Evolutionary conservation across 1,284 basidiomycete genomes (phyloP), one percentile per base, ranked within the genome.

Genomic region (Coniferiporia sulphurascens): DNA sequence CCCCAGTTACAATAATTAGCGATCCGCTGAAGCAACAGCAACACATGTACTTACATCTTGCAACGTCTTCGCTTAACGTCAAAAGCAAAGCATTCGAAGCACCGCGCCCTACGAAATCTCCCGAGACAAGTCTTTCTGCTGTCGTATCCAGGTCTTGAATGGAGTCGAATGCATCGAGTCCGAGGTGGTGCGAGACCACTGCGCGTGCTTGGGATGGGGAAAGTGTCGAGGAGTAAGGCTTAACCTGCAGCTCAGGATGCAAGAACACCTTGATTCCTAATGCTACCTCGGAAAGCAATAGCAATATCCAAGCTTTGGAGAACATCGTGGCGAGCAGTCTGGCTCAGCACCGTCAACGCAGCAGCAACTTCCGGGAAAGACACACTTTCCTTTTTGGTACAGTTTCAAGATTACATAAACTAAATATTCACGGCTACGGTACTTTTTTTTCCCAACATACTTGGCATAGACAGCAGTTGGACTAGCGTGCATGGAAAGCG

Each of bases 141-240:
- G 21, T 65, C 60, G 45, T 21, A 35, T 52, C 41, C 44, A 63
- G 60, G 62, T 78, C 78, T 56, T 67, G 70, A 27, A 83, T 66
- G 41, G 76, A 73, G 67, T 89, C 86, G 63, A 85, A 85, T 32
- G 73, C 72, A 63, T 90, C 89, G 3, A 91, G 77, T 21, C 84
- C 83, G 15, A 91, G 78, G 67, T 91, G 87, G 59, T 80, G 81
- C 19, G 87, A 80, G 41, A 91, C 74, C 6, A 76, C 78, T 36
- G 79, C 76, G 65, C 79, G 84, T 54, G 85, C 84, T 58, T 83
- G 77, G 38, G 78, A 74, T 22, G 77, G 73, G 15, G 79, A 76
- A n/a, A 84, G 70, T 15, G 62, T 70, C 10, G 75, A 66, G 7
- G 68, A 65, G 0, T 74, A 66, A 5, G 69, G 63, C 1, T 44